These are phyloP conservation scores for Yamadazyma friedrichii DNA, from an alignment of 1,139 yeast genomes.

Conservation along the genomic window DNA sequence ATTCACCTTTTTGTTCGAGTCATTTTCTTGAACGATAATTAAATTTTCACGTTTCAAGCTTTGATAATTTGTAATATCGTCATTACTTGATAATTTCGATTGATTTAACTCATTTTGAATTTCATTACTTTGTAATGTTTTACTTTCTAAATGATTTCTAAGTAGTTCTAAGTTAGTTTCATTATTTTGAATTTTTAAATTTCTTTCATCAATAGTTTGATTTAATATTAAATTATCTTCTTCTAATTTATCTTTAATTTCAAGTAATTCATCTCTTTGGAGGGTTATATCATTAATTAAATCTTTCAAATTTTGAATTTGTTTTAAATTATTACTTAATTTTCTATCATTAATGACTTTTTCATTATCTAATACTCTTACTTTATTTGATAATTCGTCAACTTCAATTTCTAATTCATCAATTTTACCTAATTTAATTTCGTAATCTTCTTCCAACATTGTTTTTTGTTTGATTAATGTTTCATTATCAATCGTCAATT, in stretches of 20 bases:
- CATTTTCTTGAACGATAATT: slow-evolving; percentile 43
- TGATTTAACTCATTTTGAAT: slow-evolving; percentile 36
- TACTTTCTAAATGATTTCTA: slow-evolving; percentile 37
- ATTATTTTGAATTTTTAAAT: slow-evolving; percentile 31
- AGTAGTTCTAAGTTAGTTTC: slow-evolving; percentile 31
- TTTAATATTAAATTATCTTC: slow-evolving; percentile 42
- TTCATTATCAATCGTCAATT: slow-evolving; percentile 61
- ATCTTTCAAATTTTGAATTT: slow-evolving; percentile 50
- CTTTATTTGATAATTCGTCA: slow-evolving; percentile 46
- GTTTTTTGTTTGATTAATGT: slow-evolving; percentile 46
- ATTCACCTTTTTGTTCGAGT: slow-evolving; percentile 37
- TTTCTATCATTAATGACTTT: slow-evolving; percentile 43
- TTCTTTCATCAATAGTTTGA: slow-evolving; percentile 44
- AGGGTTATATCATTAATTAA: slow-evolving; percentile 48
- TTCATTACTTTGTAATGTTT: slow-evolving; percentile 31
- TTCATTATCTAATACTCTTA: slow-evolving; percentile 47
- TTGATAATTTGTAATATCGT: slow-evolving; percentile 37
- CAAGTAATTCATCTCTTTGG: slow-evolving; percentile 51
- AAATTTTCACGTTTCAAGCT: slow-evolving; percentile 37
- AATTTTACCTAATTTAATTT: slow-evolving; percentile 49
- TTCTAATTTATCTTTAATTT: slow-evolving; percentile 48
- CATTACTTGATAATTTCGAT: slow-evolving; percentile 30
- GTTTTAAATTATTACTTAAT: slow-evolving; percentile 49
- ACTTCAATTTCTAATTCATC: slow-evolving; percentile 45
- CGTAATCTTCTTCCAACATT: slow-evolving; percentile 52